Evolutionary conservation across 495 filamentous ascomycete genomes (phyloP), one percentile per base, ranked within the genome.

Genomic region (Lindgomyces ingoldianus): DNA sequence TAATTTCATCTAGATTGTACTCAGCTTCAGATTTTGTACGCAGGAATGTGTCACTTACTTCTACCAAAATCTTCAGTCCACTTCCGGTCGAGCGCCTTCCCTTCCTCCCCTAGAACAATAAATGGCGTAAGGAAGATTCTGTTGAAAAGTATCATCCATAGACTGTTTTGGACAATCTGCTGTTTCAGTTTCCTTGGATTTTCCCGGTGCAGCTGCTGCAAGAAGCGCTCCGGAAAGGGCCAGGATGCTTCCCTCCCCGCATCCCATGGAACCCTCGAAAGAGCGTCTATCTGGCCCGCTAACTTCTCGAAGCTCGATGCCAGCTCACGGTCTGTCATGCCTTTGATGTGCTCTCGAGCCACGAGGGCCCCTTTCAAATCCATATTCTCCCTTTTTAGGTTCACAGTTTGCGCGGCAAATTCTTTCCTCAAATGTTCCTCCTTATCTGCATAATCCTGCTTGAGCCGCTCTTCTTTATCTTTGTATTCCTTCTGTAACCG

Each of bases 141-240:
- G 2, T 62, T 48, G 29, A 18, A 42, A 2, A 62, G 48, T 19
- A 46, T 29, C 8, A 27, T 19, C 59, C 59, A 62, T 2, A 62
- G n/a, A 46, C 21, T 26, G 26, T 42, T 41, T 36, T 53, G 59
- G 33, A 62, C 33, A 22, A 62, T 62, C 26, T 62, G 59, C 22
- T 62, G 47, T 42, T 62, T 62, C n/a, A 62, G n/a, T 18, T 33
- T 62, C 19, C 59, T 18, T 6, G 59, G 2, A 29, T 52, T 60
- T 44, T 19, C 3, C 3, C 10, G 1, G 1, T 21, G 33, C n/a
- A 58, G 21, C 29, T 25, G 8, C 18, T 26, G 18, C 29, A 62
- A 44, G 10, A 21, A 9, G 4, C 25, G 21, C 48, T 62, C 59
- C 10, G 47, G 12, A 19, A 42, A 54, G 1, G 59, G 59, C 59